Conservation (phyloP, 345 rosid genomes). For the Rhizophora apiculata region DNA sequence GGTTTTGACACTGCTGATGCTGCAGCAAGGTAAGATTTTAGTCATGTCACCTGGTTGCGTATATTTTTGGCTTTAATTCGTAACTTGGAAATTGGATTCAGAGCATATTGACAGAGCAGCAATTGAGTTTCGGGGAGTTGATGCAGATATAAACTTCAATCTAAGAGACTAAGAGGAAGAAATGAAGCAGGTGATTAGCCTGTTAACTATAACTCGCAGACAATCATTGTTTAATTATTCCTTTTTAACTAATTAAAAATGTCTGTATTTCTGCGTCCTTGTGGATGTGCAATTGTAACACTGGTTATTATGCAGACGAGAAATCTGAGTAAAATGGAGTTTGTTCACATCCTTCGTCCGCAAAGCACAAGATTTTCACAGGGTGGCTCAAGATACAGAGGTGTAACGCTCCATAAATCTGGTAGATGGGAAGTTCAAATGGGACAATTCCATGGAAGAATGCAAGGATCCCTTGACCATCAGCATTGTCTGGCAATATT, state of each 20-base stretch:
- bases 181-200: slow-evolving; percentile 20
- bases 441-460: slow-evolving; percentile 24
- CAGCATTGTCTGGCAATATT: background rate
- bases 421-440: slow-evolving; percentile 24
- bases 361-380: slow-evolving; percentile 15
- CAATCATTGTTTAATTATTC: too few relatives aligned
- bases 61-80: background rate
- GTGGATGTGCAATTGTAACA: background rate
- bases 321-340: slow-evolving; percentile 20
- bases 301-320: slow-evolving; percentile 22
- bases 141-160: slow-evolving; percentile 29
- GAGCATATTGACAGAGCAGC: slow-evolving; percentile 35
- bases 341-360: slow-evolving; percentile 23
- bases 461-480: slow-evolving; percentile 6
- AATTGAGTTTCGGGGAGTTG: slow-evolving; percentile 29
- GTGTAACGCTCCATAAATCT: slow-evolving; percentile 17
- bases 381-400: slow-evolving; percentile 20
- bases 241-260: background rate
- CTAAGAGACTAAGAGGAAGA: slow-evolving; percentile 28
- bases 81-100: background rate
- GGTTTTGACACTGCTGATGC: slow-evolving; percentile 30
- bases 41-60: too few relatives aligned
- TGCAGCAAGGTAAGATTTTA: slow-evolving; percentile 27
- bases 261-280: background rate
- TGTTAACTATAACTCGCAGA: too few relatives aligned